A percentile compares a stretch with the other conserved stretches of the same genome.
phyloP scores from a whole-genome alignment of 2,329 filamentous ascomycete species.

The Phialemoniopsis sp. region DNA sequence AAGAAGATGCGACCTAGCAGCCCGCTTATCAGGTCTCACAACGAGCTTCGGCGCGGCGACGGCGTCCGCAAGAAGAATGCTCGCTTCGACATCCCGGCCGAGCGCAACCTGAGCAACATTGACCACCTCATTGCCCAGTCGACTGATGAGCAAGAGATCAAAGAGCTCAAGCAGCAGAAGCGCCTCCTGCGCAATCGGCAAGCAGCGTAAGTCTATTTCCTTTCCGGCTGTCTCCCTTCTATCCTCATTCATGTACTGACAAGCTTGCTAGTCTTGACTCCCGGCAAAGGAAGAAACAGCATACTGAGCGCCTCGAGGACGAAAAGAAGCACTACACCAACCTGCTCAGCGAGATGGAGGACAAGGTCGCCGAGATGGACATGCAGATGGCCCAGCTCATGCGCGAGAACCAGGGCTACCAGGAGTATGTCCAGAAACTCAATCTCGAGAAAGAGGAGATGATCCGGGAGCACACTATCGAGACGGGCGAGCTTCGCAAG shows the following conservation, averaged over 20 bases:
- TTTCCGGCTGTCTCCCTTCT: constrained; percentile 9
- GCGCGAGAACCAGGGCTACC: constrained; percentile 69
- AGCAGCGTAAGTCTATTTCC: constrained; percentile 76
- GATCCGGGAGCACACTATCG: constrained; percentile 81
- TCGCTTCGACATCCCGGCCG: constrained; percentile 92
- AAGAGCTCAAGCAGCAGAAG: constrained; percentile 98
- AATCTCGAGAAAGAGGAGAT: constrained; percentile 89
- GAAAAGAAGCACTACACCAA: constrained; percentile 90
- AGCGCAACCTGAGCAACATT: constrained; percentile 91
- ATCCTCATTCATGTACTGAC: constrained; percentile 6
- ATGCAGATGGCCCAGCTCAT: constrained; percentile 67
- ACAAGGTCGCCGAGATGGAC: constrained; percentile 67
- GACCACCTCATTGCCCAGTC: constrained; percentile 87
- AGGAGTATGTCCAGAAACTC: constrained; percentile 71
- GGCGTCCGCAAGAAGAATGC: constrained; percentile 99
- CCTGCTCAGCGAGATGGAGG: constrained; percentile 73
- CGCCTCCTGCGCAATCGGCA: constrained; percentile 90
- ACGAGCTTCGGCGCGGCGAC: constrained; percentile 73
- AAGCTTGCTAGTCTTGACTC: constrained; percentile 69
- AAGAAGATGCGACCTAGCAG: constrained; percentile 65
- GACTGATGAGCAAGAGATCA: constrained; percentile 87
- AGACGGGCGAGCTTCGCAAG: constrained; percentile 88
- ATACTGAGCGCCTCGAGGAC: constrained; percentile 93
- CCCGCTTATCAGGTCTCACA: constrained; percentile 68
- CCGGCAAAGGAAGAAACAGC: constrained; percentile 94